Base-by-base conservation (phyloP, 2,329 filamentous ascomycete genomes). In the Cryphonectria japonica region DNA sequence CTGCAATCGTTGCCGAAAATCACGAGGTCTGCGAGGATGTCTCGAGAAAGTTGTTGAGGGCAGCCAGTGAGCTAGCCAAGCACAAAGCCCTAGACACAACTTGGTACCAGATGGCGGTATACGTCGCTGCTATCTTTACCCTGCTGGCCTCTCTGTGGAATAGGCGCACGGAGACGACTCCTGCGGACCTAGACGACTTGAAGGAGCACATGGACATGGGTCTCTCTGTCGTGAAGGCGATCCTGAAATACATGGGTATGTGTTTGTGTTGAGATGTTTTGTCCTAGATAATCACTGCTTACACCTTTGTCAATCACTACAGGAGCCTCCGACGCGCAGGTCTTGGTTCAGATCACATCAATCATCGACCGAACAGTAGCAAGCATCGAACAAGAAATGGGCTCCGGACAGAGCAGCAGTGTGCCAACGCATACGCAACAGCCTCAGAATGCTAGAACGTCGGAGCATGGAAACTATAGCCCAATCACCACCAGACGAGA, bases 71-170 rank as follows among this genome's bases (percentile, higher is more conserved):
- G 68, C 80, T 95, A 64, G 86, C 88, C 71, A 85, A 85, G 74
- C 83, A 90, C 70, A 92, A 91, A 76, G 89, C 89, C 61, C 81
- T 95, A 4, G 93, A 95, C 76, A 93, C 91, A 1, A 93, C 92
- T 0, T 95, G 92, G 92, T 92, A 93, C 75, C 91, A 91, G 64
- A 85, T 89, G 65, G 90, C 92, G 0, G 86, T 93, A 7, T 93
- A 93, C 76, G 85, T 93, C 16, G 89, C 91, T 60, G 91, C 91
- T 37, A 90, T 93, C 70, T 93, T 94, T 75, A 92, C 91, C 0
- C 90, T 88, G 19, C 82, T 95, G 0, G 93, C 92, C 63, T 88
- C 88, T 1, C 86, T 90, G 69, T 93, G 89, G 83, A 88, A 93
- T 77, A 87, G 90, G 64, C 85, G 91, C 41, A 87, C 88, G 65